These are phyloP conservation scores for Tulasnella sp. DNA, from an alignment of 768 basidiomycete genomes.

Conservation along the genomic window DNA sequence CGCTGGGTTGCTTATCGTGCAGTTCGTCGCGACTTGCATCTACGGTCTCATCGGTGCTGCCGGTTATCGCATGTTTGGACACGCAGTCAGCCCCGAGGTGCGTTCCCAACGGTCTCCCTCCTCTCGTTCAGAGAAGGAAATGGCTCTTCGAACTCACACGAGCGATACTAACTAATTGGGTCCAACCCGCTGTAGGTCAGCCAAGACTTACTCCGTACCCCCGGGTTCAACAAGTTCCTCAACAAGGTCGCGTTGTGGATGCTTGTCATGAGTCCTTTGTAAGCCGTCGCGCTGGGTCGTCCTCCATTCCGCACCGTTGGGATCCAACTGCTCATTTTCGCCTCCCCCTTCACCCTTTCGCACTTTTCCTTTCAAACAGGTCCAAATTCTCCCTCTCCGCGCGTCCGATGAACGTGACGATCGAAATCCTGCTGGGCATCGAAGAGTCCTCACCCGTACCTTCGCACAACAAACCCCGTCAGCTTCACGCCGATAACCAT, in stretches of 20 bases:
- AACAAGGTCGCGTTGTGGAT: conserved; percentile 75
- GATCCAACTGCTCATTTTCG: neutral
- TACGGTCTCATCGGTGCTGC: conserved; percentile 54
- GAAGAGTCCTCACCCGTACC: conserved; percentile 27
- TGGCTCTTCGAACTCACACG: neutral
- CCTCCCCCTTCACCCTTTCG: neutral
- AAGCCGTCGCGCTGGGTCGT: conserved; percentile 23
- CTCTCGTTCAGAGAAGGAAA: neutral
- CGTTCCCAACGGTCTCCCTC: conserved; percentile 14
- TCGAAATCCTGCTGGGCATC: conserved; percentile 67
- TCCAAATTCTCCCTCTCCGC: conserved; percentile 82
- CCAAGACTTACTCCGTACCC: conserved; percentile 59
- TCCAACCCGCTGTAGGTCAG: conserved; percentile 54
- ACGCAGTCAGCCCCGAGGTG: conserved; percentile 69
- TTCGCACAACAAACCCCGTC: neutral
- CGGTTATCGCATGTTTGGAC: conserved; percentile 90
- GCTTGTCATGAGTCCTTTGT: conserved; percentile 70
- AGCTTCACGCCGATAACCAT: conserved; percentile 17
- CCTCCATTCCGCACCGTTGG: conserved; percentile 17
- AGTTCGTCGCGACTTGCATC: conserved; percentile 52
- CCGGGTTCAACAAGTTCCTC: conserved; percentile 57
- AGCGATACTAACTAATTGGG: neutral
- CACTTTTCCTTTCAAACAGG: conserved; percentile 27
- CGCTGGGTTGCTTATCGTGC: neutral
- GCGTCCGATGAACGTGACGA: conserved; percentile 72